Base-by-base conservation (phyloP, 331 rosid genomes). In the Quercus tomentella region DNA sequence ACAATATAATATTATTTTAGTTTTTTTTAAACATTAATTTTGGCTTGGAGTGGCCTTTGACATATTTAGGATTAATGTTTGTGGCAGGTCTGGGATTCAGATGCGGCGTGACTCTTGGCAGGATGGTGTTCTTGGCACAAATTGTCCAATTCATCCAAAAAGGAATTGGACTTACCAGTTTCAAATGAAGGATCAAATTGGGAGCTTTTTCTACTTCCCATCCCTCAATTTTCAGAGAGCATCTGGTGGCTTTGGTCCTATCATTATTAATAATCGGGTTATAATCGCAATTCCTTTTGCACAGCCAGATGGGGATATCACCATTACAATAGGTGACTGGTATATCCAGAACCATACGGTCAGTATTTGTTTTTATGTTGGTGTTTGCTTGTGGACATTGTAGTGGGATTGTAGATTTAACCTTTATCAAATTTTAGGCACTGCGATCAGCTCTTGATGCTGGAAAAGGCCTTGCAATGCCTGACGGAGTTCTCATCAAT, bases 401-500 rank as follows among this genome's bases (percentile, higher is more conserved):
- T 31, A 10, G 33, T 76, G 37, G 20, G 25, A 49, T 66, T 30
- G 1, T 67, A 45, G 58, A 56, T 25, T 74, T 49, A 45, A 31
- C 30, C 30, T 10, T 70, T 14, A 70, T 41, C 70, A 57, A 77
- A 60, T 68, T 80, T 17, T 83, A 95, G 99, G 93, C 86, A 62
- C 60, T 95, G 72, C 82, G 89, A 82, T 25, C 84, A 49, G 68
- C 84, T 2, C 93, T 95, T 76, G 93, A 89, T 83, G 72, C 74
- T 45, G 97, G 97, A 78, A 83, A 84, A 77, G 91, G 82, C 76
- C 94, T 95, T 22, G 99, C 94, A 37, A 84, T 93, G 16, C 99
- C 97, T 4, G 97, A 95, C 79, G 97, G 99, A 30, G 99, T 95
- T 86, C 96, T 95, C 73, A 91, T 95, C 75, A 95, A 95, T 80